phyloP scores from a whole-genome alignment of 495 filamentous ascomycete species.

The Melanomma pulvis-pyrius region DNA sequence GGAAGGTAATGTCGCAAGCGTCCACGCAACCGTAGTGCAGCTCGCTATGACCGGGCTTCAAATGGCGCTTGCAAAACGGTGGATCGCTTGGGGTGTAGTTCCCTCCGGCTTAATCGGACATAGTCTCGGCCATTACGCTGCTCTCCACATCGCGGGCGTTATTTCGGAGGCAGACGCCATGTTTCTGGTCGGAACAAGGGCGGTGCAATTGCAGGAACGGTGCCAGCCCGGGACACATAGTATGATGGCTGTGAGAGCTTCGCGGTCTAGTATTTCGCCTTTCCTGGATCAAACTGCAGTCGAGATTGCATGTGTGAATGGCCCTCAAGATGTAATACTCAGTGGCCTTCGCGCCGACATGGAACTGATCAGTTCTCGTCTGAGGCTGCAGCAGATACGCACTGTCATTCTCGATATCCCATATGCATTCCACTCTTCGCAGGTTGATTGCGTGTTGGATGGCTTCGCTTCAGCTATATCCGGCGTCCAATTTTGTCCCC shows the following conservation, averaged over 20 bases:
- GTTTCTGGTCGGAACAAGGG: slow-evolving; percentile 46
- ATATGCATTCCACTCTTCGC: slow-evolving; percentile 47
- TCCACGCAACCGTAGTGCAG: too few relatives aligned
- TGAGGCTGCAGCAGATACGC: background rate
- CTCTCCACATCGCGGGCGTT: slow-evolving; percentile 49
- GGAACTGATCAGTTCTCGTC: too few relatives aligned
- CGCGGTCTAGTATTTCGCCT: too few relatives aligned
- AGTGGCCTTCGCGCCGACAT: too few relatives aligned
- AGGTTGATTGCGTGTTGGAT: slow-evolving; percentile 38
- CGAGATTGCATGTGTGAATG: slow-evolving; percentile 60
- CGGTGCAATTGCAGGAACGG: slow-evolving; percentile 39
- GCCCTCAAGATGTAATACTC: slow-evolving; percentile 31
- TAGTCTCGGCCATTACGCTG: slow-evolving; percentile 52
- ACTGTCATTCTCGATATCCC: slow-evolving; percentile 67
- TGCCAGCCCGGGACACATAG: slow-evolving; percentile 46
- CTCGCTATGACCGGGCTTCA: too few relatives aligned
- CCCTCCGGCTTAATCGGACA: too few relatives aligned
- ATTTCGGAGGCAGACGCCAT: slow-evolving; percentile 46
- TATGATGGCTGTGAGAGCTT: slow-evolving; percentile 54
- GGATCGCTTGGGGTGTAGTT: too few relatives aligned
- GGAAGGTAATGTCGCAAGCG: too few relatives aligned
- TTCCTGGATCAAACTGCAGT: too few relatives aligned
- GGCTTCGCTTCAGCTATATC: slow-evolving; percentile 3
- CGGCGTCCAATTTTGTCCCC: slow-evolving; percentile 13
- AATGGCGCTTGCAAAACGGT: slow-evolving; percentile 50